Percentiles rank a stretch among this genome's conserved stretches.
Evolutionary conservation across 2,329 filamentous ascomycete genomes (phyloP).

Genomic region (Diaporthe amygdali): DNA sequence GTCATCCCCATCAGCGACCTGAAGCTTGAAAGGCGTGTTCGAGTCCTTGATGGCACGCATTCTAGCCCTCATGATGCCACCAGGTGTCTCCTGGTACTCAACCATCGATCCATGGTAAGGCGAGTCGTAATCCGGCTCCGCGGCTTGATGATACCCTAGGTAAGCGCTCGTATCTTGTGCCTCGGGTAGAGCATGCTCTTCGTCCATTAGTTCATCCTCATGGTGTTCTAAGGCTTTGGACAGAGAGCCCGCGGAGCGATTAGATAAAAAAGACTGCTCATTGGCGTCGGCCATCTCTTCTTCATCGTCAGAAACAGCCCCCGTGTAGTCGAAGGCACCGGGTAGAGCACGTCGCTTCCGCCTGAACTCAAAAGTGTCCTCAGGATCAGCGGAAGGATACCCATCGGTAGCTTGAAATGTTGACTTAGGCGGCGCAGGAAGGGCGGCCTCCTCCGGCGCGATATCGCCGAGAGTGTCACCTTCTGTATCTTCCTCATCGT

Average conservation of each 20-base stretch:
- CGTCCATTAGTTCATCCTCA: slow-evolving; percentile 72
- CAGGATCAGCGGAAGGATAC: slow-evolving; percentile 47
- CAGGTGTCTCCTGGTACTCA: slow-evolving; percentile 58
- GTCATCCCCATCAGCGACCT: slow-evolving; percentile 75
- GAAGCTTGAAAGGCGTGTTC: slow-evolving; percentile 61
- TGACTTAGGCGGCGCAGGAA: slow-evolving; percentile 26
- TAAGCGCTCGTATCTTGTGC: slow-evolving; percentile 79
- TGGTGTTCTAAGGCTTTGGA: slow-evolving; percentile 64
- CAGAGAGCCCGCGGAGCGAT: slow-evolving; percentile 84
- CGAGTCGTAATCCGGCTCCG: slow-evolving; percentile 68
- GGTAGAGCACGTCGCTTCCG: slow-evolving; percentile 63
- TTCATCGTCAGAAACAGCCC: slow-evolving; percentile 60
- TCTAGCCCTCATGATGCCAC: slow-evolving; percentile 66
- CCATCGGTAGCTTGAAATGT: slow-evolving; percentile 28
- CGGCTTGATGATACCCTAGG: slow-evolving; percentile 74
- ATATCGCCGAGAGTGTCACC: slow-evolving; percentile 53
- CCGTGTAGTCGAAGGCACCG: slow-evolving; percentile 77
- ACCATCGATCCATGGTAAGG: slow-evolving; percentile 54
- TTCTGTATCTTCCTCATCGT: slow-evolving; percentile 74
- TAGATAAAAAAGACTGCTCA: slow-evolving; percentile 86
- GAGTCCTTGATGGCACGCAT: slow-evolving; percentile 68
- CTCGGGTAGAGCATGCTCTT: slow-evolving; percentile 77
- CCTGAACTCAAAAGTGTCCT: slow-evolving; percentile 65
- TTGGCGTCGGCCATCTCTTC: slow-evolving; percentile 51
- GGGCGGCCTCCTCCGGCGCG: slow-evolving; percentile 33